phyloP scores from a whole-genome alignment of 2,329 filamentous ascomycete genomes.

The Pseudopyrenochaeta lycopersici region DNA sequence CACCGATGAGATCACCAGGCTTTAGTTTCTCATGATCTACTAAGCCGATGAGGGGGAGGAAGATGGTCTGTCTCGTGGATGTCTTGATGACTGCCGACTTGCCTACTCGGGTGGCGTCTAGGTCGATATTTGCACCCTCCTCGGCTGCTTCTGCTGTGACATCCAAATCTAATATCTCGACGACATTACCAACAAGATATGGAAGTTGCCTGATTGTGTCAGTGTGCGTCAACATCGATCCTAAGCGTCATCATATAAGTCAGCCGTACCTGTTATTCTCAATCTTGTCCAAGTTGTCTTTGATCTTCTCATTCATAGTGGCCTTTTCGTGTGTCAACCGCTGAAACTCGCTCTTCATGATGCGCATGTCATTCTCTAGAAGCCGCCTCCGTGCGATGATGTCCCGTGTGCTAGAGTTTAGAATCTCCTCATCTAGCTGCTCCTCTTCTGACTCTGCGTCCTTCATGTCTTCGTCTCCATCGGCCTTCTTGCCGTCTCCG shows the following conservation, averaged over 20 bases:
- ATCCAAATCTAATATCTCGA: slow-evolving; percentile 95
- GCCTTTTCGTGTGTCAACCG: slow-evolving; percentile 94
- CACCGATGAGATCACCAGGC: slow-evolving; percentile 94
- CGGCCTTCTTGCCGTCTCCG: slow-evolving; percentile 65
- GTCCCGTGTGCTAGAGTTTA: slow-evolving; percentile 92
- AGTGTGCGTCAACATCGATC: slow-evolving; percentile 6
- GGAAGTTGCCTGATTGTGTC: slow-evolving; percentile 79
- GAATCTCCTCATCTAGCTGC: slow-evolving; percentile 90
- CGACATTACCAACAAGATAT: slow-evolving; percentile 97
- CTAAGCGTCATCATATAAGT: slow-evolving; percentile 1
- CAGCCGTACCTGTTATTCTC: slow-evolving; percentile 88
- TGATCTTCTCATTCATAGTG: slow-evolving; percentile 98
- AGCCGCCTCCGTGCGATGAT: slow-evolving; percentile 90
- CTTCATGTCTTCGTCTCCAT: slow-evolving; percentile 89
- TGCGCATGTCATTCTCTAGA: slow-evolving; percentile 95
- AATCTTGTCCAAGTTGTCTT: slow-evolving; percentile 98
- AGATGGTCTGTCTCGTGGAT: slow-evolving; percentile 97
- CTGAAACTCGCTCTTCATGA: slow-evolving; percentile 98
- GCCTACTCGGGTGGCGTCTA: slow-evolving; percentile 94
- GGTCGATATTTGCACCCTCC: slow-evolving; percentile 97
- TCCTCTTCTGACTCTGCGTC: slow-evolving; percentile 76
- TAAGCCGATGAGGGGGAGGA: slow-evolving; percentile 93
- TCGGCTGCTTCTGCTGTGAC: slow-evolving; percentile 95
- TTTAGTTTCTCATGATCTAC: slow-evolving; percentile 96
- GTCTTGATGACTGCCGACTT: slow-evolving; percentile 99